Evolutionary conservation across 2,329 filamentous ascomycete genomes (phyloP).

Genomic region (Botrytis deweyae): DNA sequence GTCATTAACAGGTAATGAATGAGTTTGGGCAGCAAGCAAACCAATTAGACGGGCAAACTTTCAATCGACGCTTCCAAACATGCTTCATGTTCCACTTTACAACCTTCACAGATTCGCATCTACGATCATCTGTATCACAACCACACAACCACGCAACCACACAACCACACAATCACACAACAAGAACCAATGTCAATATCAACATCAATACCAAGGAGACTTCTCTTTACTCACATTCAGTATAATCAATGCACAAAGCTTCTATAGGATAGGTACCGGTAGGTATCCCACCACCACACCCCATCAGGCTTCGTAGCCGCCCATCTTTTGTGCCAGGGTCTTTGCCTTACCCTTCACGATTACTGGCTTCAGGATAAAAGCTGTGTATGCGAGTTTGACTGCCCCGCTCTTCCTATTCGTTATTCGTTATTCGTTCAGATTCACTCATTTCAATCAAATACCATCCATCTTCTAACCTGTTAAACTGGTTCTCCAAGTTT

Average conservation of each 20-base stretch:
- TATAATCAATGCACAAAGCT: not conserved
- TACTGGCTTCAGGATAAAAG: slow-evolving; percentile 8
- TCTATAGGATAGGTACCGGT: not conserved
- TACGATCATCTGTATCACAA: not conserved
- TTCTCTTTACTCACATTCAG: not conserved
- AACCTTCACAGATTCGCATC: not conserved
- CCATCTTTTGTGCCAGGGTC: slow-evolving; percentile 12
- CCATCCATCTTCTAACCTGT: slow-evolving; percentile 8
- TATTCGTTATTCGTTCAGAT: slow-evolving; percentile 18
- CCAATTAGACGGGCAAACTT: not conserved
- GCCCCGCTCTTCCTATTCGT: slow-evolving; percentile 18
- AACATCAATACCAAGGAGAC: not conserved
- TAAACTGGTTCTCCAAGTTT: not conserved
- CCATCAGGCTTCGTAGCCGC: slow-evolving; percentile 17
- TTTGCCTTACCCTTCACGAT: slow-evolving; percentile 11
- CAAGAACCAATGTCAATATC: not conserved
- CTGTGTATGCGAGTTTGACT: slow-evolving; percentile 7
- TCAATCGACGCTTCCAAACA: not conserved
- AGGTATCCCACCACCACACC: not conserved
- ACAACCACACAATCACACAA: not conserved
- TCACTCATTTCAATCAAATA: slow-evolving; percentile 18
- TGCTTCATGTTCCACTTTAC: not conserved
- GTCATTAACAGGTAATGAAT: too few species aligned
- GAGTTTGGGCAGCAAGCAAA: slow-evolving; percentile 2
- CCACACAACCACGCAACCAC: not conserved